Base-by-base conservation (phyloP, 2,329 filamentous ascomycete species). In the Exophiala calicioides region DNA sequence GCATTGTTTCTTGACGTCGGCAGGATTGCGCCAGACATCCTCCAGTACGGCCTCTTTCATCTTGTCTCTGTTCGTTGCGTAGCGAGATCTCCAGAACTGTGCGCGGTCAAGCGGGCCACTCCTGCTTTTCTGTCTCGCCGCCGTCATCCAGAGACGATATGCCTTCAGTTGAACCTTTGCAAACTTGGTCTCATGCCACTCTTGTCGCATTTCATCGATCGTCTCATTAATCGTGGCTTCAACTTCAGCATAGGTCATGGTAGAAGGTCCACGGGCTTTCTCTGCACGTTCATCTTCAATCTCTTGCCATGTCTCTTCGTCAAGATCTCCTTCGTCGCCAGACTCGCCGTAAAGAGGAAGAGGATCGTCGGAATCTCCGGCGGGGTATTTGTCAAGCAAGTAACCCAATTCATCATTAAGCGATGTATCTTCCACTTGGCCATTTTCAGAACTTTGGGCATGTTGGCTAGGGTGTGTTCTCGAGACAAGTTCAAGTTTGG, bases 131-230 rank as follows among this genome's bases (percentile, higher is more conserved):
- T 53, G 68, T 66, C 31, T 65, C 39, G 73, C 78, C 21, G 79
- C 79, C 29, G 73, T 65, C 18, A 64, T 61, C 88, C 88, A 94
- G 2, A 85, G 56, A 3, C 61, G 65, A 59, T 79, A 76, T 0
- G 85, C 85, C 47, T 75, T 81, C 4, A 62, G 63, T 45, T 80
- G 68, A 10, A 79, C 68, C 41, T 71, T 78, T 0, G 80, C 77
- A 5, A 80, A 70, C 53, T 81, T 82, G 1, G 67, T 70, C n/a
- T 71, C 62, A n/a, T 66, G 65, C 86, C 86, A 91, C 3, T 66
- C 62, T 3, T 67, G 60, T 37, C 74, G 71, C 47, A 80, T 73
- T 1, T 71, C 64, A 5, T 68, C 59, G 8, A 87, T 74, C 19
- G 70, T 74, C 13, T 77, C 64, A 20, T 81, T 68, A 24, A 91